Evolutionary conservation across 441 rosid species (phyloP).

Genomic region (Brassica balearica): DNA sequence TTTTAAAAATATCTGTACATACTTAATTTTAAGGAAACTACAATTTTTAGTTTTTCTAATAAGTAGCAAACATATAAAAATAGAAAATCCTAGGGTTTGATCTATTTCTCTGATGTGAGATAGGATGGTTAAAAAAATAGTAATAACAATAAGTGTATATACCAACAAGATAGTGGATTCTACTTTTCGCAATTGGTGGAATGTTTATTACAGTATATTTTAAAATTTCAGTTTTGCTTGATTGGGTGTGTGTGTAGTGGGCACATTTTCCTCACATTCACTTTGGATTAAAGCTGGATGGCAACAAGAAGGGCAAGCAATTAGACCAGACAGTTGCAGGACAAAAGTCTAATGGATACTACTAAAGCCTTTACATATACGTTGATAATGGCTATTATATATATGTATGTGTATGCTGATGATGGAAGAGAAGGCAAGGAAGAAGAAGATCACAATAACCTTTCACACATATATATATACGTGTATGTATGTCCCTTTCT

Average conservation of each 20-base stretch:
- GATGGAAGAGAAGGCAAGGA: slow-evolving; percentile 34
- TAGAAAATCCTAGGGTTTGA: slow-evolving; percentile 33
- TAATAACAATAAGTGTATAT: slow-evolving; percentile 7
- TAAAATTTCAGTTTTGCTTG: neutral
- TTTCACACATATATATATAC: slow-evolving; percentile 18
- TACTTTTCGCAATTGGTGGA: slow-evolving; percentile 43
- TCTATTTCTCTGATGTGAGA: neutral
- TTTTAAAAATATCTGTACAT: neutral
- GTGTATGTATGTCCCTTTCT: slow-evolving; percentile 30
- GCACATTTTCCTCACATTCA: slow-evolving; percentile 99
- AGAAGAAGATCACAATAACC: slow-evolving; percentile 35
- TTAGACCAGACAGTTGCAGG: slow-evolving; percentile 66
- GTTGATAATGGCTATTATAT: slow-evolving; percentile 28
- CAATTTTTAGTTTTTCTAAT: neutral
- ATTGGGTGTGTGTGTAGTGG: slow-evolving; percentile 65
- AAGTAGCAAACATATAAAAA: neutral
- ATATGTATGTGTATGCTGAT: slow-evolving; percentile 28
- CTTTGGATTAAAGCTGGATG: slow-evolving; percentile 86
- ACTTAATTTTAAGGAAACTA: neutral
- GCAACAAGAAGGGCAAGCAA: slow-evolving; percentile 69
- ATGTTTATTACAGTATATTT: slow-evolving; percentile 8
- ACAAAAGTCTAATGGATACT: slow-evolving; percentile 73
- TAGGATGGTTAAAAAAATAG: neutral
- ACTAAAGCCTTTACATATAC: slow-evolving; percentile 46
- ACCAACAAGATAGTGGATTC: slow-evolving; percentile 42